Percentiles rank a stretch among this genome's conserved stretches.
These are phyloP conservation scores for Blastocystis sp. DNA, from an alignment of 352 stramenopile genomes.

Conservation along the genomic window DNA sequence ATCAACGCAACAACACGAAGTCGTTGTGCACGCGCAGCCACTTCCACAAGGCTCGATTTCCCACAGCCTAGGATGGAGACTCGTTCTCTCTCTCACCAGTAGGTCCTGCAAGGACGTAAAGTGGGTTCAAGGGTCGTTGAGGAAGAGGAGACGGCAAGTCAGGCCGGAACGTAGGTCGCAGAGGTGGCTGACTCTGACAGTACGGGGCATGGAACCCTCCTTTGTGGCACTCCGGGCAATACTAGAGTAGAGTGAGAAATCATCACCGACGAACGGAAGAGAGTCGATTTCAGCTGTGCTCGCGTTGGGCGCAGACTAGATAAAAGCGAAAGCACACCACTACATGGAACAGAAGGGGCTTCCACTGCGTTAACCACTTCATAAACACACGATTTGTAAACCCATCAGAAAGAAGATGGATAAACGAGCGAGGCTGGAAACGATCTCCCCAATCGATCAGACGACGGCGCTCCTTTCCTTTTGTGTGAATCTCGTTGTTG, in stretches of 20 bases:
- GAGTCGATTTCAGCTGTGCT: constrained; percentile 23
- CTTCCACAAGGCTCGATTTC: neutral
- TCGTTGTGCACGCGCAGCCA: neutral
- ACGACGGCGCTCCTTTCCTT: neutral
- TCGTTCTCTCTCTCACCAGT: neutral
- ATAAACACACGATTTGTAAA: constrained; percentile 9
- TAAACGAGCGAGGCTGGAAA: neutral
- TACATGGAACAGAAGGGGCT: constrained; percentile 40
- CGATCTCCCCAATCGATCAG: neutral
- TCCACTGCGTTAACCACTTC: constrained; percentile 45
- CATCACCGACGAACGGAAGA: neutral
- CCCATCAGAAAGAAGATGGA: constrained; percentile 30
- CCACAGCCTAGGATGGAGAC: neutral
- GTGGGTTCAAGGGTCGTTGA: neutral
- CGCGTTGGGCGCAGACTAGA: neutral
- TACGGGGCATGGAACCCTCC: neutral
- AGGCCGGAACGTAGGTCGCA: neutral
- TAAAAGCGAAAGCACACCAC: neutral
- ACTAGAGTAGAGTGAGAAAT: neutral
- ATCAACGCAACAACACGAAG: constrained; percentile 1
- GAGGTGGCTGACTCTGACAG: neutral
- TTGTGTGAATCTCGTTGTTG: neutral
- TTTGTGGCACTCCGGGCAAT: constrained; percentile 27
- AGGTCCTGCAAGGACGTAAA: neutral
- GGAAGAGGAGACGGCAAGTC: constrained; percentile 9